Conservation (phyloP, 2,329 filamentous ascomycete genomes). For the Exserohilum turcica region DNA sequence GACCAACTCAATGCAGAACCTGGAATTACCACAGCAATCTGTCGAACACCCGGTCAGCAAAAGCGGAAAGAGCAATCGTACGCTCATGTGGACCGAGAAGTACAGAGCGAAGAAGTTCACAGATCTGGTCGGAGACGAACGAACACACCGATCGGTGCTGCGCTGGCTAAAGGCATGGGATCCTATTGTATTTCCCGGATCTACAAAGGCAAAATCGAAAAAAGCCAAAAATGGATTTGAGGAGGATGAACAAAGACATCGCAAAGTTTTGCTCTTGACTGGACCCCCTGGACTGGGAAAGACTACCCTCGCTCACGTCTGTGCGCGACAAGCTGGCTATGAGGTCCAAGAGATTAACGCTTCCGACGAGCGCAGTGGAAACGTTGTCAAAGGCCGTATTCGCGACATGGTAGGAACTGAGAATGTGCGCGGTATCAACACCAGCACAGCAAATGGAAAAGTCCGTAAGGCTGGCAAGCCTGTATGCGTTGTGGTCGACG, state of each 20-base stretch:
- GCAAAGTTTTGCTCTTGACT: conserved; percentile 87
- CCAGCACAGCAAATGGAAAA: conserved; percentile 58
- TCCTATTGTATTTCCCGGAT: conserved; percentile 83
- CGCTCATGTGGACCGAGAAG: conserved; percentile 92
- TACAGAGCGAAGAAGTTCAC: conserved; percentile 91
- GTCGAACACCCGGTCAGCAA: conserved; percentile 45
- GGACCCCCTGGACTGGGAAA: conserved; percentile 94
- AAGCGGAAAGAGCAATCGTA: conserved; percentile 43
- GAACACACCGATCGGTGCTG: conserved; percentile 87
- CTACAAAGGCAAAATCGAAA: conserved; percentile 62
- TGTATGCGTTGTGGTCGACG: conserved; percentile 92
- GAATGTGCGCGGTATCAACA: conserved; percentile 77
- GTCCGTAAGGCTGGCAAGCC: conserved; percentile 77
- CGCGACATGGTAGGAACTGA: conserved; percentile 92
- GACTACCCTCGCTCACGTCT: conserved; percentile 94
- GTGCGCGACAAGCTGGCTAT: conserved; percentile 92
- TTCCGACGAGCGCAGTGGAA: conserved; percentile 87
- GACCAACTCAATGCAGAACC: conserved; percentile 25
- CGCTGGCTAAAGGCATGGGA: conserved; percentile 97
- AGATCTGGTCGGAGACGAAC: conserved; percentile 91
- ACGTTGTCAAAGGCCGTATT: conserved; percentile 90
- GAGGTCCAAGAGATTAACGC: conserved; percentile 98
- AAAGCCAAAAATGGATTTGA: conserved; percentile 53
- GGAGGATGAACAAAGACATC: conserved; percentile 75
- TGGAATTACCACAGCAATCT: conserved; percentile 40